Evolutionary conservation across 257 asterid genomes (phyloP).

Genomic region (Nicotiana obtusifolia): DNA sequence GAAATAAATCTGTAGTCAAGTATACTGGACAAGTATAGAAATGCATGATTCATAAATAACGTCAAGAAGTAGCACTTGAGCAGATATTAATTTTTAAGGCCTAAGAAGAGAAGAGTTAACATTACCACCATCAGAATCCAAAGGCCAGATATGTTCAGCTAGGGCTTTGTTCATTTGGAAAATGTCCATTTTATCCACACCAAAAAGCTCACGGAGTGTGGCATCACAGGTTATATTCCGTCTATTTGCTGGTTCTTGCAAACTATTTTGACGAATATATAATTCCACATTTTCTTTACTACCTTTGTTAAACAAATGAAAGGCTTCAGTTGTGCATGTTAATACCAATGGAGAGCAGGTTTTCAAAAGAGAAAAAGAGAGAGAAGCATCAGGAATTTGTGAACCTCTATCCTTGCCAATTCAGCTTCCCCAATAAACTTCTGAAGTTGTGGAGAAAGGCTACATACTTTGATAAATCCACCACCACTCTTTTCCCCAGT

Average conservation of each 20-base stretch:
- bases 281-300: slow-evolving; percentile 69
- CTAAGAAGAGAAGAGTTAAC: neutral
- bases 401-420: slow-evolving; percentile 90
- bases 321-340: neutral
- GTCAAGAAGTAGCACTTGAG: neutral
- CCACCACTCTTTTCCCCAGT: slow-evolving; percentile 33
- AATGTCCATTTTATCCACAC: slow-evolving; percentile 71
- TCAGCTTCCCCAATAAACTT: slow-evolving; percentile 70
- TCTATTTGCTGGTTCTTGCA: slow-evolving; percentile 79
- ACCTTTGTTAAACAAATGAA: slow-evolving; percentile 42
- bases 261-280: slow-evolving; percentile 71
- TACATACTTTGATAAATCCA: slow-evolving; percentile 78
- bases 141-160: slow-evolving; percentile 78
- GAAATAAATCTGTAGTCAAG: neutral
- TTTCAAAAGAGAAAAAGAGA: neutral
- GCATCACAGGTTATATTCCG: slow-evolving; percentile 75
- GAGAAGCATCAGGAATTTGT: neutral
- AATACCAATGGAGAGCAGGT: neutral
- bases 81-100: too few relatives aligned
- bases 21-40: neutral
- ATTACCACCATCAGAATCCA: slow-evolving; percentile 69
- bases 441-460: slow-evolving; percentile 89
- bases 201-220: slow-evolving; percentile 51
- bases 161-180: slow-evolving; percentile 93
- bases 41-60: neutral